Evolutionary conservation across 768 basidiomycete genomes (phyloP).

Genomic region (Leucocoprinus birnbaumii): DNA sequence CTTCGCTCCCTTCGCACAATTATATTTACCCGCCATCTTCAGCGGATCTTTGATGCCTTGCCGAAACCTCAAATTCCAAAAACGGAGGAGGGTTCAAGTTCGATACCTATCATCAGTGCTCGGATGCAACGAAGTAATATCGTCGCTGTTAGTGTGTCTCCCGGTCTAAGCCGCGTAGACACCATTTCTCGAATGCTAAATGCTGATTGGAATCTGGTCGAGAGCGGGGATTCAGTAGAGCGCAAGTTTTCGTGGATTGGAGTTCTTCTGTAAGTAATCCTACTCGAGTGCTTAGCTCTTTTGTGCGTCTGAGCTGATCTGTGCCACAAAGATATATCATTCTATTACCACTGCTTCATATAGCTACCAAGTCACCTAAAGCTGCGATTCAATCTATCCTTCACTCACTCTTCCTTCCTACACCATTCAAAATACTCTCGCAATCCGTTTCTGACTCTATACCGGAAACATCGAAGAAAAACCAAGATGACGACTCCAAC

Average conservation of each 20-base stretch:
- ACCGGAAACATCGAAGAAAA: not conserved
- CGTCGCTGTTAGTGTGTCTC: slow-evolving; percentile 68
- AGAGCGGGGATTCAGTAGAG: slow-evolving; percentile 16
- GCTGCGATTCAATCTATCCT: slow-evolving; percentile 73
- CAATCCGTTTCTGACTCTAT: slow-evolving; percentile 17
- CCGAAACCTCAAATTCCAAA: slow-evolving; percentile 44
- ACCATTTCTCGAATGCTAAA: slow-evolving; percentile 57
- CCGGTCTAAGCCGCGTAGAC: slow-evolving; percentile 72
- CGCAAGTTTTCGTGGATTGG: slow-evolving; percentile 37
- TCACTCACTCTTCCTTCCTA: slow-evolving; percentile 80
- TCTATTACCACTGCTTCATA: slow-evolving; percentile 60
- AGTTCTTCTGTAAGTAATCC: slow-evolving; percentile 42
- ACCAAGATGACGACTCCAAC: slow-evolving; percentile 4
- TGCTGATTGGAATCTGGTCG: slow-evolving; percentile 33
- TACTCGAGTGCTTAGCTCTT: slow-evolving; percentile 4
- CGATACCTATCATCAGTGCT: slow-evolving; percentile 33
- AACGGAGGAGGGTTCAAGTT: slow-evolving; percentile 29
- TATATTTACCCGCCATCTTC: slow-evolving; percentile 74
- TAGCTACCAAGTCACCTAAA: slow-evolving; percentile 67
- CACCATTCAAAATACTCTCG: slow-evolving; percentile 62
- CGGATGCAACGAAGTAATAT: slow-evolving; percentile 66
- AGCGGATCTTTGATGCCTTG: slow-evolving; percentile 80
- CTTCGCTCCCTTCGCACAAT: slow-evolving; percentile 58
- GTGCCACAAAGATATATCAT: slow-evolving; percentile 54
- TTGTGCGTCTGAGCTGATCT: slow-evolving; percentile 24